Percentiles rank a stretch among this genome's conserved stretches.
These are phyloP conservation scores for Phytophthora tubulina DNA, from an alignment of 352 stramenopile genomes.

Conservation along the genomic window DNA sequence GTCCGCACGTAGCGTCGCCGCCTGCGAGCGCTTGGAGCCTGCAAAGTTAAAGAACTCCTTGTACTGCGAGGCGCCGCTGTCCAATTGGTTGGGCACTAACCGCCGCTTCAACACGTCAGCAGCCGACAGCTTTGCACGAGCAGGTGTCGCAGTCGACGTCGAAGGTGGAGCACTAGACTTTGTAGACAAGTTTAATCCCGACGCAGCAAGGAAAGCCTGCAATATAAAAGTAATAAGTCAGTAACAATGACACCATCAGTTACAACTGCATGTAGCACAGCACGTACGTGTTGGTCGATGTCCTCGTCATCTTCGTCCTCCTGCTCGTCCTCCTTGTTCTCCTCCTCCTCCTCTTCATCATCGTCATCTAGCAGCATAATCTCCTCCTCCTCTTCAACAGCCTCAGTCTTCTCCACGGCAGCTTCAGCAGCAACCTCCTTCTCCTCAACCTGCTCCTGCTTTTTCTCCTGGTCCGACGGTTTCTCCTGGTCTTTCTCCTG, in stretches of 20 bases:
- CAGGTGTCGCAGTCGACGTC: neutral
- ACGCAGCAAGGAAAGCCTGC: slow-evolving; percentile 60
- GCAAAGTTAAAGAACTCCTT: slow-evolving; percentile 49
- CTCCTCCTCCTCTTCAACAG: slow-evolving; percentile 8
- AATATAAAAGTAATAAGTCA: slow-evolving; percentile 1
- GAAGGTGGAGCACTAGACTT: neutral
- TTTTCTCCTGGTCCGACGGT: neutral
- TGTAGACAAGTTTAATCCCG: slow-evolving; percentile 50
- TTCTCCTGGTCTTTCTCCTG: neutral
- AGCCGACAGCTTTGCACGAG: slow-evolving; percentile 3
- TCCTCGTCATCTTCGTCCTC: slow-evolving; percentile 56
- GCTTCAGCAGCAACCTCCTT: no score
- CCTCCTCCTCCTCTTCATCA: slow-evolving; percentile 49
- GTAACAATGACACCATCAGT: slow-evolving; percentile 2
- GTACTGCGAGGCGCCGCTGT: slow-evolving; percentile 71
- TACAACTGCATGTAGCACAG: neutral
- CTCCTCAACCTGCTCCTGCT: neutral
- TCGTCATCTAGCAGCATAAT: slow-evolving; percentile 27
- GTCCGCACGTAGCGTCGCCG: slow-evolving; percentile 45
- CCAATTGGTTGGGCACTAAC: slow-evolving; percentile 65
- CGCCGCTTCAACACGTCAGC: slow-evolving; percentile 24
- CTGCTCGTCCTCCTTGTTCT: slow-evolving; percentile 34
- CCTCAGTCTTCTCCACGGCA: neutral
- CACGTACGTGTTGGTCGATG: slow-evolving; percentile 63
- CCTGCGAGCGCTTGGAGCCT: slow-evolving; percentile 29